These are phyloP conservation scores for Aeminium ludgeri DNA, from an alignment of 495 filamentous ascomycete genomes.

Conservation along the genomic window DNA sequence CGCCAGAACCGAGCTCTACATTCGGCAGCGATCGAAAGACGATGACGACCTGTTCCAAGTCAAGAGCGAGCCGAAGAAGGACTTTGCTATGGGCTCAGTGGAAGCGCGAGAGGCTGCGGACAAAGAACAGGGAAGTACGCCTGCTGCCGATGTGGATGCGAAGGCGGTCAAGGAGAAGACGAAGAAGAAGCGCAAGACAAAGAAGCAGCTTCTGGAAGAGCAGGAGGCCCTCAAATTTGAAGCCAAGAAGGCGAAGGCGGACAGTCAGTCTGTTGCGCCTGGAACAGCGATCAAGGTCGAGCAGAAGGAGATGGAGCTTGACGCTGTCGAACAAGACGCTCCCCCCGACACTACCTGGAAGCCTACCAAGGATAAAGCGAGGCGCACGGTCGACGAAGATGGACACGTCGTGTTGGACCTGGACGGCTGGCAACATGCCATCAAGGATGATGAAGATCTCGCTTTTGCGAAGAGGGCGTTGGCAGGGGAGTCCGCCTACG, in stretches of 20 bases:
- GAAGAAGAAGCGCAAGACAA: conserved; percentile 45
- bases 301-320: conserved; percentile 18
- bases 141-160: conserved; percentile 28
- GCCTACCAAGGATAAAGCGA: conserved; percentile 41
- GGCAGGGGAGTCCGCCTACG: conserved; percentile 29
- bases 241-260: conserved; percentile 23
- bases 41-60: conserved; percentile 62
- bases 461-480: conserved; percentile 38
- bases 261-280: conserved; percentile 9
- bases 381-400: conserved; percentile 54
- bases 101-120: conserved; percentile 27
- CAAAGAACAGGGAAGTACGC: conserved; percentile 18
- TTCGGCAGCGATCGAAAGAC: conserved; percentile 57
- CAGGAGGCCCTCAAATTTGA: conserved; percentile 39
- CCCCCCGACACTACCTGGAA: conserved; percentile 39
- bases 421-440: conserved; percentile 59
- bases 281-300: conserved; percentile 11
- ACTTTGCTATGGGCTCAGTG: conserved; percentile 24
- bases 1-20: conserved; percentile 38
- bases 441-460: conserved; percentile 70
- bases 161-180: conserved; percentile 20
- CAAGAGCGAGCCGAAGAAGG: conserved; percentile 17
- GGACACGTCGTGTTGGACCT: conserved; percentile 47
- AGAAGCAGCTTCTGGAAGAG: conserved; percentile 57
- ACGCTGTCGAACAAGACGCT: conserved; percentile 19